Evolutionary conservation across 2,329 filamentous ascomycete genomes (phyloP).

Genomic region (Trichophyton benhamiae): DNA sequence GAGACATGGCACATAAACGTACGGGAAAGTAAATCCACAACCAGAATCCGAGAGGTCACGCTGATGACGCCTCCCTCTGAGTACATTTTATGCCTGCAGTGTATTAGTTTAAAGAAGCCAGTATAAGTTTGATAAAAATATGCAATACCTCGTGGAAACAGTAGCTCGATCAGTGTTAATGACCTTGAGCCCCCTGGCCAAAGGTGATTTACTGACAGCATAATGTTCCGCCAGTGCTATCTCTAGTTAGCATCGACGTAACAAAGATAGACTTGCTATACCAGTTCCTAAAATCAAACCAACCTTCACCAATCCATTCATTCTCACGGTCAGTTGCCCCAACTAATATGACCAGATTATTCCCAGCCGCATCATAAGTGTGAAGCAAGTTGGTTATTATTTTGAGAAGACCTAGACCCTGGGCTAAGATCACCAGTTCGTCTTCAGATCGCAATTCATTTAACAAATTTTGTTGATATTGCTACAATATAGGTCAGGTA

Average conservation of each 20-base stretch:
- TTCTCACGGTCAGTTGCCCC: conserved; percentile 89
- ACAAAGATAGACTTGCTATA: not conserved
- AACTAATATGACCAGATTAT: conserved; percentile 79
- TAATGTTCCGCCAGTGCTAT: conserved; percentile 81
- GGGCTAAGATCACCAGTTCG: conserved; percentile 83
- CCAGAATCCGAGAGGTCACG: conserved; percentile 87
- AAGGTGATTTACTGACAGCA: conserved; percentile 69
- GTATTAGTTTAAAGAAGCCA: conserved; percentile 7
- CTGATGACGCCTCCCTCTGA: conserved; percentile 80
- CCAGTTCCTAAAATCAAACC: conserved; percentile 4
- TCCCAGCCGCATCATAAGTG: conserved; percentile 89
- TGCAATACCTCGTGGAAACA: conserved; percentile 52
- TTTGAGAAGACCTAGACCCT: conserved; percentile 80
- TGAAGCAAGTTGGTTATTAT: conserved; percentile 93
- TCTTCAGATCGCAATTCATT: conserved; percentile 80
- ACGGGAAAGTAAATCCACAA: conserved; percentile 81
- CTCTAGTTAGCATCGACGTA: conserved; percentile 5
- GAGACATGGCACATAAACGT: conserved; percentile 10
- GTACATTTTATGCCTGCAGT: conserved; percentile 73
- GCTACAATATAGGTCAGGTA: conserved; percentile 24
- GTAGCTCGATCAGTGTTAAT: conserved; percentile 93
- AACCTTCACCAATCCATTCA: conserved; percentile 81
- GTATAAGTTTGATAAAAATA: not conserved
- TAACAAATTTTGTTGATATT: conserved; percentile 94
- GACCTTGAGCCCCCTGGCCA: conserved; percentile 72